These are phyloP conservation scores for Trapa incisa DNA, from an alignment of 345 rosid genomes.

Conservation along the genomic window DNA sequence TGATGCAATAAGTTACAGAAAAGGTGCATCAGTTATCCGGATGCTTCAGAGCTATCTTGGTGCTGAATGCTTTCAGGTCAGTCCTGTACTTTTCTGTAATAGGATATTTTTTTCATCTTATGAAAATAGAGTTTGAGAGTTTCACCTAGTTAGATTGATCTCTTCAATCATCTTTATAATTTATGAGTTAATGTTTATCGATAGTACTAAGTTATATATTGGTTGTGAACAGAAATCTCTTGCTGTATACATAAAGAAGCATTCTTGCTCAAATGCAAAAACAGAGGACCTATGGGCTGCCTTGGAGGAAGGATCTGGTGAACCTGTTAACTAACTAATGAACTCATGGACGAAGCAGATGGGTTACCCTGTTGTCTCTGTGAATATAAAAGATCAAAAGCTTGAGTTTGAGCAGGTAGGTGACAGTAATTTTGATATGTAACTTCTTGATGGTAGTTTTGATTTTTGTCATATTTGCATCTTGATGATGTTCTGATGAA, in stretches of 20 bases:
- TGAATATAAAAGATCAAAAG: conserved; percentile 51
- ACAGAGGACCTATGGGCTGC: conserved; percentile 92
- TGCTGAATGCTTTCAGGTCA: conserved; percentile 85
- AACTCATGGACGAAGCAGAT: conserved; percentile 83
- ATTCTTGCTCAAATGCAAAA: conserved; percentile 78
- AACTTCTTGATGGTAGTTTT: not conserved
- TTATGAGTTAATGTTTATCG: no score
- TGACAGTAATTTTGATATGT: not conserved
- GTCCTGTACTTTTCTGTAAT: conserved; percentile 5
- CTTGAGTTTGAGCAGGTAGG: conserved; percentile 77
- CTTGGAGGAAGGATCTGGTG: conserved; percentile 74
- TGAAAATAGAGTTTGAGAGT: not conserved
- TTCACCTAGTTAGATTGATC: not conserved
- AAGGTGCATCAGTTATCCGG: conserved; percentile 89
- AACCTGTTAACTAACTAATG: conserved; percentile 91
- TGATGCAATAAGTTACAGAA: conserved; percentile 84
- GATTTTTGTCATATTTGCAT: not conserved
- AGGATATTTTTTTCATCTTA: not conserved
- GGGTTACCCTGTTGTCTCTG: conserved; percentile 86
- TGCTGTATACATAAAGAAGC: conserved; percentile 67
- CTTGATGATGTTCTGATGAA: not conserved
- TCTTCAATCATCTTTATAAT: not conserved
- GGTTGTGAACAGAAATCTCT: conserved; percentile 54
- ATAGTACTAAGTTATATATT: not conserved
- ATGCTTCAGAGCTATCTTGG: conserved; percentile 98